Evolutionary conservation across 495 filamentous ascomycete genomes (phyloP).

Genomic region (Aspergillus diversus): DNA sequence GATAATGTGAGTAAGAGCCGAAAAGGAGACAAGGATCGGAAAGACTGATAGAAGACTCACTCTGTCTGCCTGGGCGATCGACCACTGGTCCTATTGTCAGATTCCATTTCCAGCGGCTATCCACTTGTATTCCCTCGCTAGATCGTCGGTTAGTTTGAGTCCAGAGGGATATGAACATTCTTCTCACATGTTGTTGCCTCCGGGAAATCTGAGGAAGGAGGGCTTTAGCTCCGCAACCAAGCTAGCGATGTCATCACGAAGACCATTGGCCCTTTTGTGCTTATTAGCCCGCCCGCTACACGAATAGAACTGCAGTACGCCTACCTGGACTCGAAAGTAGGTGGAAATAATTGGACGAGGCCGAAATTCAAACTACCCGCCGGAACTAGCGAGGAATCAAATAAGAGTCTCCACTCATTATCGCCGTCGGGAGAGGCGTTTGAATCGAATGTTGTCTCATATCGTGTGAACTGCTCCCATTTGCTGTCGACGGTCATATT

Average conservation of each 20-base stretch:
- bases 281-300: not conserved
- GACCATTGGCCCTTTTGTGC: conserved; percentile 56
- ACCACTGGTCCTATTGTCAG: conserved; percentile 66
- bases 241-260: conserved; percentile 62
- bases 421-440: conserved; percentile 60
- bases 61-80: conserved; percentile 60
- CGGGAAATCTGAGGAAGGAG: conserved; percentile 64
- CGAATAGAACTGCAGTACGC: conserved; percentile 7
- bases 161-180: not conserved
- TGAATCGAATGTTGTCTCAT: conserved; percentile 40
- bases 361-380: conserved; percentile 62
- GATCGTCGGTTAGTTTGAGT: not conserved
- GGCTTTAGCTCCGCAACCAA: conserved; percentile 57
- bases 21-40: not conserved
- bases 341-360: conserved; percentile 68
- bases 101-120: conserved; percentile 68
- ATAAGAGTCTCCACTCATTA: conserved; percentile 67
- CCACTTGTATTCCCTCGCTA: conserved; percentile 37
- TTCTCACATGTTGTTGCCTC: conserved; percentile 63
- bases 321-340: conserved; percentile 51
- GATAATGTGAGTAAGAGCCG: not conserved
- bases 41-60: conserved; percentile 12
- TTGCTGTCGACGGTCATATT: conserved; percentile 38
- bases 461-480: conserved; percentile 32
- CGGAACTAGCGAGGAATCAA: conserved; percentile 51